phyloP scores from a whole-genome alignment of 495 filamentous ascomycete genomes.

The Penicillium parvum region DNA sequence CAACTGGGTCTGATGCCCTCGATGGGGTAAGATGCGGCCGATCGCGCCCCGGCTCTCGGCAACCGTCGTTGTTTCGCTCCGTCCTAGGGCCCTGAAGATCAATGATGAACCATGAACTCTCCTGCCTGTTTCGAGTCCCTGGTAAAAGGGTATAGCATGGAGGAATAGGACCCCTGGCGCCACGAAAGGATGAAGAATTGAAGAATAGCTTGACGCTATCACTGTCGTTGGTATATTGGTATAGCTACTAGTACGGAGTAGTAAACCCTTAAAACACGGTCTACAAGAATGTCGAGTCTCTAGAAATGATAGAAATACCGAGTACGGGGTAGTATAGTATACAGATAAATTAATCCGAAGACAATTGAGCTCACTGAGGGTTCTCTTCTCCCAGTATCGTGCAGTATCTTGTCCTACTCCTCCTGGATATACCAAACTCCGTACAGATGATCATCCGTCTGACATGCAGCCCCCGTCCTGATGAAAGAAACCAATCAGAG shows the following conservation, averaged over 20 bases:
- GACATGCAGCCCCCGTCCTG: slow-evolving; percentile 25
- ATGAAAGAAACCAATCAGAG: slow-evolving; percentile 7
- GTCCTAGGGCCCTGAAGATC: slow-evolving; percentile 26
- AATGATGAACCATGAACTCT: slow-evolving; percentile 13
- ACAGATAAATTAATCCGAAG: background rate
- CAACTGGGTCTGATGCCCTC: too few relatives aligned
- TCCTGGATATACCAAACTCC: background rate
- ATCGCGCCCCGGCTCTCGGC: slow-evolving; percentile 21
- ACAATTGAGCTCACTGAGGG: background rate
- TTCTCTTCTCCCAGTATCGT: too few relatives aligned
- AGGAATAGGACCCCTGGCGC: too few relatives aligned
- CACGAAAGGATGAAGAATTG: too few relatives aligned
- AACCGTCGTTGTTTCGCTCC: background rate
- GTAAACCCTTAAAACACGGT: slow-evolving; percentile 1
- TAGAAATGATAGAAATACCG: too few relatives aligned
- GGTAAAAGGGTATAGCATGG: too few relatives aligned
- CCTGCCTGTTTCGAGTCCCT: slow-evolving; percentile 30
- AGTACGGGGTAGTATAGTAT: background rate
- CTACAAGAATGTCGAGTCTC: background rate
- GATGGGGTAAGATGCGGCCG: slow-evolving; percentile 8
- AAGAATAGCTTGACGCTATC: too few relatives aligned
- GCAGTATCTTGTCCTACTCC: too few relatives aligned
- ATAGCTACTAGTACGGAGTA: too few relatives aligned
- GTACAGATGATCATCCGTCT: slow-evolving; percentile 13
- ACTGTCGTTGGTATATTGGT: too few relatives aligned